These are phyloP conservation scores for Yarrowia osloensis DNA, from an alignment of 805 yeast genomes.

Conservation along the genomic window DNA sequence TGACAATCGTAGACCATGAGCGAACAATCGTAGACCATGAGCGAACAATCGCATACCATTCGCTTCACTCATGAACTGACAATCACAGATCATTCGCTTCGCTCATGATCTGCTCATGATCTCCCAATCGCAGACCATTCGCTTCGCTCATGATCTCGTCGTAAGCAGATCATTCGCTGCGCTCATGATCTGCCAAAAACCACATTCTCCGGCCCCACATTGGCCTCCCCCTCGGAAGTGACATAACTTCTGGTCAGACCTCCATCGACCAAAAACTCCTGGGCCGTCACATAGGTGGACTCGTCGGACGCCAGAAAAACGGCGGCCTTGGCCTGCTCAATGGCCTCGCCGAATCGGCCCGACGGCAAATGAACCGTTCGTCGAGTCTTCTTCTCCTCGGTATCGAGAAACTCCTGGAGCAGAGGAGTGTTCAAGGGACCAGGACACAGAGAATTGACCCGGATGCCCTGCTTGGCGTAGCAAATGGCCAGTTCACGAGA, in stretches of 20 bases:
- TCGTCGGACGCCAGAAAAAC: slow-evolving; percentile 57
- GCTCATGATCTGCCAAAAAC: slow-evolving; percentile 36
- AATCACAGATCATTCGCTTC: no score
- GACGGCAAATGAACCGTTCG: slow-evolving; percentile 49
- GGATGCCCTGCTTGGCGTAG: slow-evolving; percentile 57
- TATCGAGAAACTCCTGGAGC: slow-evolving; percentile 55
- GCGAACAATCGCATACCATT: no score
- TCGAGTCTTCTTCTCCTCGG: slow-evolving; percentile 54
- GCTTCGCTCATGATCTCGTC: no score
- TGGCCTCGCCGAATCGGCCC: slow-evolving; percentile 66
- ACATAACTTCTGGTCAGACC: slow-evolving; percentile 45
- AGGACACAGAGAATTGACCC: slow-evolving; percentile 61
- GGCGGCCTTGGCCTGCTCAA: slow-evolving; percentile 62
- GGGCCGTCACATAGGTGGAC: slow-evolving; percentile 59
- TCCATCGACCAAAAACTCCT: slow-evolving; percentile 63
- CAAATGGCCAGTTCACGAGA: slow-evolving; percentile 54
- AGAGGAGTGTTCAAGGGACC: slow-evolving; percentile 65
- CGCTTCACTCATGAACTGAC: no score
- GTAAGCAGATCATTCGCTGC: not conserved
- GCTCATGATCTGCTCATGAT: no score
- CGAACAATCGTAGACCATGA: no score
- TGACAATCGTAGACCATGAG: no score
- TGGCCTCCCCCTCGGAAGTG: slow-evolving; percentile 38
- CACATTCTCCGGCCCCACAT: slow-evolving; percentile 38
- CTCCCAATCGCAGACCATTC: no score